These are phyloP conservation scores for Cercophora newfieldiana DNA, from an alignment of 495 filamentous ascomycete genomes.

Conservation along the genomic window DNA sequence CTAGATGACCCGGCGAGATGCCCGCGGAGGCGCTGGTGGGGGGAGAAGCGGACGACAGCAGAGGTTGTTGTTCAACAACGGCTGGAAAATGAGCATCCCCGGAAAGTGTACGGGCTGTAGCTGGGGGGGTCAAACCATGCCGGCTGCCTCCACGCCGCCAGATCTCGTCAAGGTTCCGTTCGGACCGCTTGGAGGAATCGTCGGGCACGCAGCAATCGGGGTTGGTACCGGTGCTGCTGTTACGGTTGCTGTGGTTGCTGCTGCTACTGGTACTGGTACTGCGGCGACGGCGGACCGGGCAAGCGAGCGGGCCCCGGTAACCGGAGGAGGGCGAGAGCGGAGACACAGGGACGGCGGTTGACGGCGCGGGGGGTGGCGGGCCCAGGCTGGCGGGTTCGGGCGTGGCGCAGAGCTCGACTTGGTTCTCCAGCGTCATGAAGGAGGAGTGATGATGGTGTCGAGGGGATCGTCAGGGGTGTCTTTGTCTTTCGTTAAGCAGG, in stretches of 20 bases:
- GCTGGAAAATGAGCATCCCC: conserved; percentile 3
- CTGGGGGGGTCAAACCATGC: conserved; percentile 25
- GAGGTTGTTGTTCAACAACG: neutral
- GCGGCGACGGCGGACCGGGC: conserved; percentile 7
- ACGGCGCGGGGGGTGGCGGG: conserved; percentile 9
- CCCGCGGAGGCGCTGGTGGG: neutral
- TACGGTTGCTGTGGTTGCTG: neutral
- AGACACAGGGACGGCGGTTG: conserved; percentile 11
- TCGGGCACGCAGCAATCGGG: neutral
- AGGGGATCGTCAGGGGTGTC: conserved; percentile 2
- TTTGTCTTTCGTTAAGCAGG: neutral
- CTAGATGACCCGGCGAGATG: neutral
- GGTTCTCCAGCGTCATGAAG: conserved; percentile 28
- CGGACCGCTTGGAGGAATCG: conserved; percentile 9
- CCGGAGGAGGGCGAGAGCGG: conserved; percentile 18
- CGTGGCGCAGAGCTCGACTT: conserved; percentile 10
- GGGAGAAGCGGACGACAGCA: neutral
- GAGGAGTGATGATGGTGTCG: neutral
- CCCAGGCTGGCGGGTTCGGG: conserved; percentile 13
- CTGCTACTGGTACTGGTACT: neutral
- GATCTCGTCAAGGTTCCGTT: conserved; percentile 4
- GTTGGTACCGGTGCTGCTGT: neutral
- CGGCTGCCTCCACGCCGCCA: conserved; percentile 21
- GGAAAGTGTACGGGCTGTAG: conserved; percentile 10
- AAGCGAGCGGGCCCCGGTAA: conserved; percentile 17